A percentile compares a stretch with the other conserved stretches of the same genome.
These are phyloP conservation scores for Przewalskia tangutica DNA, from an alignment of 257 asterid species.

Conservation along the genomic window DNA sequence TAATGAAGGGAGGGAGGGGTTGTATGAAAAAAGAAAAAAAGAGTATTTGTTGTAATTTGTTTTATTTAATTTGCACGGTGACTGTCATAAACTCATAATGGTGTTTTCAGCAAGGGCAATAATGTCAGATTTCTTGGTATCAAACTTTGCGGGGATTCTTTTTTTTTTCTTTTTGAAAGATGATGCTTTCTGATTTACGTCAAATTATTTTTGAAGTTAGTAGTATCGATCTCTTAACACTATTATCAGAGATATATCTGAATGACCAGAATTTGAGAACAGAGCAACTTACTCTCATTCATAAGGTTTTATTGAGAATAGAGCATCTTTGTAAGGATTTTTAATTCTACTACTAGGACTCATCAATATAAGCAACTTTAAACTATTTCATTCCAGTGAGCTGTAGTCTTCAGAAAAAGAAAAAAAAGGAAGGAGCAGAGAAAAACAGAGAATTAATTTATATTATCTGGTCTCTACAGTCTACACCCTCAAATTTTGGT, in stretches of 20 bases:
- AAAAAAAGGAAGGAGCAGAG: background rate
- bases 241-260: no score
- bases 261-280: no score
- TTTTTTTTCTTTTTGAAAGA: no score
- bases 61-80: background rate
- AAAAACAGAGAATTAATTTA: background rate
- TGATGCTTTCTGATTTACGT: no score
- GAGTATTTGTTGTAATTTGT: background rate
- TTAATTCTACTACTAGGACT: background rate
- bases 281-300: no score
- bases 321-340: background rate
- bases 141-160: background rate
- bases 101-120: constrained; percentile 1
- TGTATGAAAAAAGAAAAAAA: background rate
- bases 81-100: constrained; percentile 8
- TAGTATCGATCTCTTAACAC: no score
- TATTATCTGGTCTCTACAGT: constrained; percentile 2
- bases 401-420: background rate
- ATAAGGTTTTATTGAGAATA: no score
- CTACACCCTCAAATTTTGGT: constrained; percentile 8
- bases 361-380: background rate
- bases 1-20: background rate
- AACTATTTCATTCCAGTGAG: background rate
- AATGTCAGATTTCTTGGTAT: background rate
- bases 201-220: no score